phyloP scores from a whole-genome alignment of 495 filamentous ascomycete species.

The Schizothecium vesticola region DNA sequence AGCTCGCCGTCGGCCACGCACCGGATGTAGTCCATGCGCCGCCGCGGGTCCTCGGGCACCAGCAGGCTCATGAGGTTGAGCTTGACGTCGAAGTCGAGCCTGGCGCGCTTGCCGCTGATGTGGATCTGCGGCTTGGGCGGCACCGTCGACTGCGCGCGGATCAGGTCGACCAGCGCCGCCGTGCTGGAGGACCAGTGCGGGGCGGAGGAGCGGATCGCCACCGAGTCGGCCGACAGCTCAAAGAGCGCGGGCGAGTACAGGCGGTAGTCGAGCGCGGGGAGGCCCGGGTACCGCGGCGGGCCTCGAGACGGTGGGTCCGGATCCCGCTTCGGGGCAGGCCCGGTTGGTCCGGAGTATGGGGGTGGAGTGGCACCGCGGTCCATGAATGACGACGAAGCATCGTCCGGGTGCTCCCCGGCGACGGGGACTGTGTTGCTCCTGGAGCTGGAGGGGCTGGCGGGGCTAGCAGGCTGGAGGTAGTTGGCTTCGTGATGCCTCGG shows the following conservation, averaged over 20 bases:
- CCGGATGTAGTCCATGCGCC: conserved; percentile 49
- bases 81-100: conserved; percentile 45
- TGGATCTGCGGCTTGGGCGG: conserved; percentile 49
- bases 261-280: conserved; percentile 46
- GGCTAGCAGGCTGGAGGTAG: background rate
- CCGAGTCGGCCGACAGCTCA: conserved; percentile 43
- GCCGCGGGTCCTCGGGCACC: conserved; percentile 32
- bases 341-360: conserved; percentile 43
- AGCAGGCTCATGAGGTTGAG: conserved; percentile 50
- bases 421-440: conserved; percentile 23
- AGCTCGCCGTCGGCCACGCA: conserved; percentile 44
- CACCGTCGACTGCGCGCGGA: conserved; percentile 42
- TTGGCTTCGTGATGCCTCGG: conserved; percentile 2
- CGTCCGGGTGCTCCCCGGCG: conserved; percentile 16
- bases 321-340: conserved; percentile 19
- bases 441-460: conserved; percentile 2
- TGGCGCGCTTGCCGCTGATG: conserved; percentile 36
- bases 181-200: conserved; percentile 38
- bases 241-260: conserved; percentile 46
- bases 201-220: conserved; percentile 38
- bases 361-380: conserved; percentile 29
- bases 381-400: background rate
- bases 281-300: conserved; percentile 37
- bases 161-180: conserved; percentile 35
- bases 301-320: conserved; percentile 19